phyloP scores from a whole-genome alignment of 805 yeast genomes.

The Wickerhamomyces subpelliculosus region DNA sequence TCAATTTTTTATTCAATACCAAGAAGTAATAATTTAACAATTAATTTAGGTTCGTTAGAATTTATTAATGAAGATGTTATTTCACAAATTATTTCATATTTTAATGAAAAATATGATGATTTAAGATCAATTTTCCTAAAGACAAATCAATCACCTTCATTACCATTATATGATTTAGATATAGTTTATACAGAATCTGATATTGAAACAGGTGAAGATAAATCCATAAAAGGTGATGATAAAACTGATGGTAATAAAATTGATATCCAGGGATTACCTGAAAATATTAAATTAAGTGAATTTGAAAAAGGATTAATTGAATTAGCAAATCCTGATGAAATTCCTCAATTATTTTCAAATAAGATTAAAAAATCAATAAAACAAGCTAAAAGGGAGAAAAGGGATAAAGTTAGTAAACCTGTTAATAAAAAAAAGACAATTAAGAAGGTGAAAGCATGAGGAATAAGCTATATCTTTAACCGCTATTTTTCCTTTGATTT shows the following conservation, averaged over 20 bases:
- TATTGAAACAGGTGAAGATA: conserved; percentile 12
- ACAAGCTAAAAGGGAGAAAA: conserved; percentile 11
- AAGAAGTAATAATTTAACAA: conserved; percentile 58
- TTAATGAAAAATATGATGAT: conserved; percentile 31
- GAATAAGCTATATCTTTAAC: no score
- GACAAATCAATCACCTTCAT: conserved; percentile 66
- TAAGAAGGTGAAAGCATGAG: no score
- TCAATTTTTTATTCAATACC: conserved; percentile 64
- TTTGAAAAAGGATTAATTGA: conserved; percentile 80
- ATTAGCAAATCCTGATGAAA: conserved; percentile 70
- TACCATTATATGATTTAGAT: conserved; percentile 75
- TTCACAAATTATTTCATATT: conserved; percentile 41
- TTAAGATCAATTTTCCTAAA: conserved; percentile 60
- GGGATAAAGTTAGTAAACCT: background rate
- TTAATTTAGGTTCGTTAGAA: conserved; percentile 56
- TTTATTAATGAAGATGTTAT: conserved; percentile 41
- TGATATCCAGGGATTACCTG: conserved; percentile 31
- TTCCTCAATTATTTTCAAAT: conserved; percentile 53
- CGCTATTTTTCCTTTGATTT: no score
- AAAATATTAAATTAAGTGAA: conserved; percentile 40
- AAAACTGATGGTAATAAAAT: no score
- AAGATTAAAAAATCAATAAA: conserved; percentile 37
- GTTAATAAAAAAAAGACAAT: background rate
- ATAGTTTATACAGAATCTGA: conserved; percentile 28
- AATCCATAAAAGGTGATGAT: no score